Conservation (phyloP, 2,329 filamentous ascomycete species). For the Lecanicillium sp. region DNA sequence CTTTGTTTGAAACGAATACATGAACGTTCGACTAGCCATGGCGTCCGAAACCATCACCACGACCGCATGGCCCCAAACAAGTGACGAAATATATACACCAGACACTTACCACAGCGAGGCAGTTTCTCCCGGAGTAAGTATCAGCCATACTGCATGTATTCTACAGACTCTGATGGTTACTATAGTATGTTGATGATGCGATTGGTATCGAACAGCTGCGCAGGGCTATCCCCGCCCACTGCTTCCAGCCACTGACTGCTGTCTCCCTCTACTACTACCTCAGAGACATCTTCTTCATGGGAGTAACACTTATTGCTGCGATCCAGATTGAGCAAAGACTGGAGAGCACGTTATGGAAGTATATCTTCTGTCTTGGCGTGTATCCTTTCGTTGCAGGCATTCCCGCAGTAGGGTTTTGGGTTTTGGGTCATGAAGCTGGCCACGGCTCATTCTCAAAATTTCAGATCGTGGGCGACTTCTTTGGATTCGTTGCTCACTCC, state of each 20-base stretch:
- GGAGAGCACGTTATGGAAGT: no score
- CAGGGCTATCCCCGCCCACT: constrained; percentile 53
- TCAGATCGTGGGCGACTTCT: constrained; percentile 50
- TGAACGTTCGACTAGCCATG: no score
- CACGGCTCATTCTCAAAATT: constrained; percentile 61
- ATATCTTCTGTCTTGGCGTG: constrained; percentile 51
- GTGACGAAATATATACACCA: no score
- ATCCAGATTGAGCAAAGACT: not conserved
- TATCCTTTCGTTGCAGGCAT: constrained; percentile 57
- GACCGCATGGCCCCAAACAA: no score
- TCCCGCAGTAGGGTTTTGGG: constrained; percentile 63
- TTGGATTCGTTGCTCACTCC: constrained; percentile 62
- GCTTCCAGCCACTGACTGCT: constrained; percentile 50
- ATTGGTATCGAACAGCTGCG: no score
- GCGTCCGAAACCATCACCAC: no score
- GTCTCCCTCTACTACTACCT: constrained; percentile 50
- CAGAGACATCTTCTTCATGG: constrained; percentile 48
- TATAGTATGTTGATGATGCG: no score
- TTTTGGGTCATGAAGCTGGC: constrained; percentile 65
- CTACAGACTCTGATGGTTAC: no score
- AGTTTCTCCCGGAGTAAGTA: no score
- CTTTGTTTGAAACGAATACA: no score
- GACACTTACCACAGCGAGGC: no score
- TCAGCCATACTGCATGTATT: no score
- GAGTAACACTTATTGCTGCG: constrained; percentile 28